Base-by-base conservation (phyloP, 2,329 filamentous ascomycete species). In the Westerdykella ornata region DNA sequence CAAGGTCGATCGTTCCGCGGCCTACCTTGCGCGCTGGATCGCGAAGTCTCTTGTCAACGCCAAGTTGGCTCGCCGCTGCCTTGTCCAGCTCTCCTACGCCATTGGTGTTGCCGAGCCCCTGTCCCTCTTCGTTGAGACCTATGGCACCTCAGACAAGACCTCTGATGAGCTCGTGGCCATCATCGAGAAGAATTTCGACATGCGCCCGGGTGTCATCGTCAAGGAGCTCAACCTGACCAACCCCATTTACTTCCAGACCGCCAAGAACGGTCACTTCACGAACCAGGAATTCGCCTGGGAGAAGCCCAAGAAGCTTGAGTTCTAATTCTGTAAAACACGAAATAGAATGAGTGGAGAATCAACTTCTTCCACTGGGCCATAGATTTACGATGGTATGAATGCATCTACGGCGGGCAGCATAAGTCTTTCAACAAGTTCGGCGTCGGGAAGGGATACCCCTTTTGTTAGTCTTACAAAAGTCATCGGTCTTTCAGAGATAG, bases 251-350 rank as follows among this genome's bases (percentile, higher is more conserved):
- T 82, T 82, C 80, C 80, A 90, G 77, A 98, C 92, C 44, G 92
- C 92, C 74, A 96, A 96, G 86, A 97, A 97, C 76, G 92, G 92
- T 62, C 92, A 98, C 81, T 98, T 98, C 74, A 94, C 88, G 73
- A 92, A 96, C 85, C 92, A 95, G 81, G 76, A 71, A 71, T 98
- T 98, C 81, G 81, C 76, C 73, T 98, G 92, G 92, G 92, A 98
- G 82, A 81, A 97, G 81, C 90, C 92, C 66, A 96, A 95, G 86
- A 62, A 77, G 57, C 86, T 98, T 66, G 89, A 85, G 74, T 84
- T 87, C 73, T 97, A 95, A 44, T 59, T 47, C 30, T 33, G 30
- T 33, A 33, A 7, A 33, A 33, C 30, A 57, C 42, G 49, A 54
- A 44, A 48, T 44, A 45, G 56, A 56, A 63, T 60, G 54, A 51